Conservation (phyloP, 495 filamentous ascomycete genomes). For the Lophiotrema nucula region DNA sequence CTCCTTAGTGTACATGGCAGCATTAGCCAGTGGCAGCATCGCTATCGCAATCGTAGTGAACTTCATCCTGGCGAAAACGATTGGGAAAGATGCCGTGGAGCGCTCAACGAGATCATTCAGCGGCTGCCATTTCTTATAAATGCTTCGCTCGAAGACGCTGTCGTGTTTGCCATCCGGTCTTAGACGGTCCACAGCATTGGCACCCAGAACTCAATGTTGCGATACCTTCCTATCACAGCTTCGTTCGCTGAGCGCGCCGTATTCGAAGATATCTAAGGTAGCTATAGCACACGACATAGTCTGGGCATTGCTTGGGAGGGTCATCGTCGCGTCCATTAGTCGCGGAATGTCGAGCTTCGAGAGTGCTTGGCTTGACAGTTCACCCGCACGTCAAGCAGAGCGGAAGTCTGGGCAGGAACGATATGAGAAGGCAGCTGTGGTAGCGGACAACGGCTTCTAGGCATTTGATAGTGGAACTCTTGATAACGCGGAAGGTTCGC, state of each 20-base stretch:
- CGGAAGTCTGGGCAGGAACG: neutral
- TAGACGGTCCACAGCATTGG: neutral
- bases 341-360: neutral
- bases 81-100: neutral
- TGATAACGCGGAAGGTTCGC: too few species aligned
- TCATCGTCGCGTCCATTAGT: neutral
- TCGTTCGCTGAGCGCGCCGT: neutral
- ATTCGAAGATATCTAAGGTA: neutral
- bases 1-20: conserved; percentile 15
- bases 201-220: neutral
- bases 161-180: neutral
- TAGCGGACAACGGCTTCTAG: too few species aligned
- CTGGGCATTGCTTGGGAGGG: neutral
- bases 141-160: neutral
- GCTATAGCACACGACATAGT: neutral
- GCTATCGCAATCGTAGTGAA: conserved; percentile 11
- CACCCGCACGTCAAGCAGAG: neutral
- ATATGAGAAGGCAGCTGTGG: too few species aligned
- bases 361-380: neutral
- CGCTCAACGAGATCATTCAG: neutral
- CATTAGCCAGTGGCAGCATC: conserved; percentile 10
- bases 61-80: conserved; percentile 14
- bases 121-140: neutral
- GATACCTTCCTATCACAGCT: conserved; percentile 24
- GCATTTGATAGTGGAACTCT: too few species aligned